A percentile compares a stretch with the other conserved stretches of the same genome.
These are phyloP conservation scores for Penicillium sp. DNA, from an alignment of 2,329 filamentous ascomycete genomes.

Conservation along the genomic window DNA sequence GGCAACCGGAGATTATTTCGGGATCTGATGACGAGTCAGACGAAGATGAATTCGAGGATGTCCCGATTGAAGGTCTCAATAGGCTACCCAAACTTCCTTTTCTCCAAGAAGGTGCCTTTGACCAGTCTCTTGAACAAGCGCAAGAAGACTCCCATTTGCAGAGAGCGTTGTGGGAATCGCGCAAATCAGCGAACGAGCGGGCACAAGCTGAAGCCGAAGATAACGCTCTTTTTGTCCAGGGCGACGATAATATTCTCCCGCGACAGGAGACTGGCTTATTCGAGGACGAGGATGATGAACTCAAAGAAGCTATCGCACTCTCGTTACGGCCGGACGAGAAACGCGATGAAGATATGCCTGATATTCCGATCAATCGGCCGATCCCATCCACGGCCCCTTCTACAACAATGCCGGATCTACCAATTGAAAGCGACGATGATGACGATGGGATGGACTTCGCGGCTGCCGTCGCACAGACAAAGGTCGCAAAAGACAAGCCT, in stretches of 20 bases:
- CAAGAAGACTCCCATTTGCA: constrained; percentile 48
- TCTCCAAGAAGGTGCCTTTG: constrained; percentile 41
- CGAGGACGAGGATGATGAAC: constrained; percentile 71
- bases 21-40: constrained; percentile 65
- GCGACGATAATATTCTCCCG: constrained; percentile 44
- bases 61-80: constrained; percentile 88
- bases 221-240: constrained; percentile 61
- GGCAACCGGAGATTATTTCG: constrained; percentile 54
- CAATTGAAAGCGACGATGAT: constrained; percentile 69
- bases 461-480: constrained; percentile 73
- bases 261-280: constrained; percentile 57
- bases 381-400: constrained; percentile 45
- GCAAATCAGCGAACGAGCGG: constrained; percentile 8
- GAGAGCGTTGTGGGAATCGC: constrained; percentile 52
- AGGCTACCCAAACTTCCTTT: constrained; percentile 69
- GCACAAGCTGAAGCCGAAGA: constrained; percentile 41
- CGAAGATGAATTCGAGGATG: constrained; percentile 85
- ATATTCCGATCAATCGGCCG: constrained; percentile 48
- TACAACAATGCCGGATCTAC: constrained; percentile 35
- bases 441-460: constrained; percentile 78
- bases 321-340: constrained; percentile 65
- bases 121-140: constrained; percentile 39
- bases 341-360: constrained; percentile 42
- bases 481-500: constrained; percentile 58
- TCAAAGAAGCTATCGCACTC: constrained; percentile 80